phyloP scores from a whole-genome alignment of 805 yeast genomes.

The Candida insectalens region DNA sequence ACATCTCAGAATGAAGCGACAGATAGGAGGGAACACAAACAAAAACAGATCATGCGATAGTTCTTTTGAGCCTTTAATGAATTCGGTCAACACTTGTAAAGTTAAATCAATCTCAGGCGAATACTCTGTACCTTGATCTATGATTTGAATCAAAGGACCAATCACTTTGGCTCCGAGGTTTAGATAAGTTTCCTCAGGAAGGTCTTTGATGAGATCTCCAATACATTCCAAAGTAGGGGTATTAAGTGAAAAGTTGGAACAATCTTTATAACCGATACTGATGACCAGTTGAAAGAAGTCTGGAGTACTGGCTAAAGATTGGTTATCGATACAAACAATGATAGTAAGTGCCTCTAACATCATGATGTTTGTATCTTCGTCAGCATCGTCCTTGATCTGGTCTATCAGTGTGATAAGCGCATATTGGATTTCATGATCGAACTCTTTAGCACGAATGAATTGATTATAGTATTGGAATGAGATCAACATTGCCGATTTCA shows the following conservation, averaged over 20 bases:
- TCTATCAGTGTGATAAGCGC: slow-evolving; percentile 27
- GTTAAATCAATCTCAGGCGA: slow-evolving; percentile 51
- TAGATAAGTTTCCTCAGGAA: slow-evolving; percentile 35
- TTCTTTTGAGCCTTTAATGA: slow-evolving; percentile 34
- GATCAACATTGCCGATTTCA: slow-evolving; percentile 30
- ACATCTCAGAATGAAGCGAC: slow-evolving; percentile 32
- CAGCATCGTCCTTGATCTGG: slow-evolving; percentile 47
- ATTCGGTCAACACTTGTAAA: slow-evolving; percentile 44
- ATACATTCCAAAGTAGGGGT: slow-evolving; percentile 64
- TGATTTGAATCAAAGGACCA: slow-evolving; percentile 36
- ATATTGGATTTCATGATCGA: slow-evolving; percentile 18
- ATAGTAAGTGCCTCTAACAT: slow-evolving; percentile 61
- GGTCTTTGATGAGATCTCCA: slow-evolving; percentile 41
- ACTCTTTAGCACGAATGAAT: slow-evolving; percentile 21
- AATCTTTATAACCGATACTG: slow-evolving; percentile 58
- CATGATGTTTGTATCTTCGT: slow-evolving; percentile 72
- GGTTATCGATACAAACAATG: slow-evolving; percentile 40
- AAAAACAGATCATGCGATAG: slow-evolving; percentile 26
- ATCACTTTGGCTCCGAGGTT: slow-evolving; percentile 40
- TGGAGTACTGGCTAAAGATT: slow-evolving; percentile 21
- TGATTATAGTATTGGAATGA: slow-evolving; percentile 39
- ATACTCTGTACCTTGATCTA: slow-evolving; percentile 35
- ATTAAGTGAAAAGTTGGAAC: slow-evolving; percentile 62
- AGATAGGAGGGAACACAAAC: slow-evolving; percentile 33
- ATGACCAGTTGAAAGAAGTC: slow-evolving; percentile 46